These are phyloP conservation scores for Citrus maxima DNA, from an alignment of 345 rosid species.

Conservation along the genomic window DNA sequence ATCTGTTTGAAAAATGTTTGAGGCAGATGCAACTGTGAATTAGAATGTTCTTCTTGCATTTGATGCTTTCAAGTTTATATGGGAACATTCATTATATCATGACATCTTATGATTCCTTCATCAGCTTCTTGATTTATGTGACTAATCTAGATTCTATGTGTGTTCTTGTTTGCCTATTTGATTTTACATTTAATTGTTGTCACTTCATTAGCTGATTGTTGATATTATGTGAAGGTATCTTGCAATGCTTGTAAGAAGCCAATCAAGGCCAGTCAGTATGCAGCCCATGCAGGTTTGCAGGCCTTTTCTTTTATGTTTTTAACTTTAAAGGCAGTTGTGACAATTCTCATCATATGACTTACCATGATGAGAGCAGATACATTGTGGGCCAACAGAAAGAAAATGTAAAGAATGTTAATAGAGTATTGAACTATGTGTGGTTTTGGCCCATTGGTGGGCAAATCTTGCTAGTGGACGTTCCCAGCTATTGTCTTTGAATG, in stretches of 20 bases:
- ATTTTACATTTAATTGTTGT: not conserved
- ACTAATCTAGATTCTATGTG: not conserved
- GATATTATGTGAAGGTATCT: conserved; percentile 44
- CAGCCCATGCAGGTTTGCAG: conserved; percentile 60
- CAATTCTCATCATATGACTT: not conserved
- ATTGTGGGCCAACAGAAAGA: not conserved
- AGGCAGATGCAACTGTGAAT: not conserved
- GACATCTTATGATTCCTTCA: not conserved
- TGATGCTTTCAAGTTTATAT: not conserved
- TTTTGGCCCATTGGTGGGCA: not conserved
- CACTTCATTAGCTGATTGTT: conserved; percentile 11
- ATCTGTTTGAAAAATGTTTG: not conserved
- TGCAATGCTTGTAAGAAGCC: conserved; percentile 81
- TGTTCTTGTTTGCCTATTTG: not conserved
- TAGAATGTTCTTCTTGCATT: not conserved
- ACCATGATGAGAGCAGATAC: not conserved
- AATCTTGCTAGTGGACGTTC: not conserved
- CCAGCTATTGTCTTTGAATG: conserved; percentile 5
- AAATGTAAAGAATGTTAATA: not conserved
- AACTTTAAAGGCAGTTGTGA: not conserved
- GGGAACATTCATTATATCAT: not conserved
- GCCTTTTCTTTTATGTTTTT: conserved; percentile 11
- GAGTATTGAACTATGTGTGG: not conserved
- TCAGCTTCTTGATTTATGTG: not conserved
- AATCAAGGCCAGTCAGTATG: conserved; percentile 58